Evolutionary conservation across 2,329 filamentous ascomycete species (phyloP).

Genomic region (Dactylellina drechsleri): DNA sequence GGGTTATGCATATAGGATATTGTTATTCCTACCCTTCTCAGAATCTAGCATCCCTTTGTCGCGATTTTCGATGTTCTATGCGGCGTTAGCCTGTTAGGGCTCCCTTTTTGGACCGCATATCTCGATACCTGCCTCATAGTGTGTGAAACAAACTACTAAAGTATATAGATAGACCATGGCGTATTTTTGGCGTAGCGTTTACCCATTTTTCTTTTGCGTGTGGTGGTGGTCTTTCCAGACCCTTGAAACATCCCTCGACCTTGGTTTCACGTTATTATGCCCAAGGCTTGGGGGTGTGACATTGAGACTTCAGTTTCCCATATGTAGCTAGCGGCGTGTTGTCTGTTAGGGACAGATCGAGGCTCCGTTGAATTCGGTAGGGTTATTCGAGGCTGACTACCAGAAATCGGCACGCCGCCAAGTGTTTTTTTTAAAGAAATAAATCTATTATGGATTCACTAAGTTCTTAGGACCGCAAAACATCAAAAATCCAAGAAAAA

Average conservation of each 20-base stretch:
- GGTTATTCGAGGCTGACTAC: background rate
- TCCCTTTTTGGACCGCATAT: conserved; percentile 12
- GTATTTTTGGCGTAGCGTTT: background rate
- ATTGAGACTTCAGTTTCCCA: background rate
- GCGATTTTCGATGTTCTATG: background rate
- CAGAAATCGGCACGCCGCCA: too few relatives aligned
- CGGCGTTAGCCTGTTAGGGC: background rate
- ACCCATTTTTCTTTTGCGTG: background rate
- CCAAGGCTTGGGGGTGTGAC: background rate
- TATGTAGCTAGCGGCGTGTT: background rate
- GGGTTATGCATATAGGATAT: background rate
- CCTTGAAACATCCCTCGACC: background rate
- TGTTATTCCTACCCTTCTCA: conserved; percentile 3
- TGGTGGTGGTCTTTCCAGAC: background rate
- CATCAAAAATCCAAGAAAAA: too few relatives aligned
- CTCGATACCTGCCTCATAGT: conserved; percentile 12
- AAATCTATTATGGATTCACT: too few relatives aligned
- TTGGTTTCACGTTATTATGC: conserved; percentile 5
- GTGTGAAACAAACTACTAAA: conserved; percentile 9
- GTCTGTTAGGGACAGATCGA: background rate
- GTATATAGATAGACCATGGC: background rate
- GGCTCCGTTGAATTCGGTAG: background rate
- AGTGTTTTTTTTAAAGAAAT: too few relatives aligned
- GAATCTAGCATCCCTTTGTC: background rate
- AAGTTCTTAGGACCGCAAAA: too few relatives aligned